phyloP scores from a whole-genome alignment of 2,329 filamentous ascomycete species.

The Diaporthe eres region DNA sequence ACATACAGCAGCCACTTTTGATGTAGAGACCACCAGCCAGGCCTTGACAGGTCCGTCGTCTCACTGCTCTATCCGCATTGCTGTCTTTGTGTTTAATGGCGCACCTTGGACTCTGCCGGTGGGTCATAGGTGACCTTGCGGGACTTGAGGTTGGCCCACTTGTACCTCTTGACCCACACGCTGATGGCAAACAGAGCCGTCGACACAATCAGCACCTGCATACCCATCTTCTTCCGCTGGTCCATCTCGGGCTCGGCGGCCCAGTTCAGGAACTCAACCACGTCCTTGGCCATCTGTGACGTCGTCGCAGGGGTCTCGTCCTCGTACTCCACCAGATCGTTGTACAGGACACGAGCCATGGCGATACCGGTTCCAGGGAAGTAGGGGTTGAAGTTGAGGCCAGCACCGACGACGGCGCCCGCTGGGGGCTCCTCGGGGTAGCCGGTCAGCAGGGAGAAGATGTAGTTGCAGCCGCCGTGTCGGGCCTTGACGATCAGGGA shows the following conservation, averaged over 20 bases:
- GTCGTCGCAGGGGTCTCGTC: slow-evolving; percentile 94
- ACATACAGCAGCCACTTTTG: slow-evolving; percentile 47
- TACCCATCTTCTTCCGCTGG: slow-evolving; percentile 98
- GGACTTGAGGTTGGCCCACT: slow-evolving; percentile 97
- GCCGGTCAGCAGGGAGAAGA: slow-evolving; percentile 96
- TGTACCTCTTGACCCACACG: slow-evolving; percentile 99
- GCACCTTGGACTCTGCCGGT: slow-evolving; percentile 68
- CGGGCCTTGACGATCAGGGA: slow-evolving; percentile 97
- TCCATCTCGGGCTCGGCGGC: slow-evolving; percentile 99
- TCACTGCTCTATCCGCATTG: slow-evolving; percentile 38
- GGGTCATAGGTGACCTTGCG: slow-evolving; percentile 93
- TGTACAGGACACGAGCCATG: slow-evolving; percentile 98
- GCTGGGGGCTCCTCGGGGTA: slow-evolving; percentile 97
- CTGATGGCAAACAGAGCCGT: slow-evolving; percentile 86
- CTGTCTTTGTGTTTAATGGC: slow-evolving; percentile 56
- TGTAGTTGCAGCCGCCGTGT: slow-evolving; percentile 98
- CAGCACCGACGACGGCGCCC: slow-evolving; percentile 85
- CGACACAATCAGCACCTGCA: slow-evolving; percentile 91
- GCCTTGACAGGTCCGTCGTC: slow-evolving; percentile 1
- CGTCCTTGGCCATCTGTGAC: slow-evolving; percentile 99
- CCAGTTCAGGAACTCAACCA: slow-evolving; percentile 99
- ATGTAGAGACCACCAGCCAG: slow-evolving; percentile 26
- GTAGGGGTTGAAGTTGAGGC: slow-evolving; percentile 99
- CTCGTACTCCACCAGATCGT: slow-evolving; percentile 98
- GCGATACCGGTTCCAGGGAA: slow-evolving; percentile 99